Evolutionary conservation across 2,329 filamentous ascomycete species (phyloP), one percentile per base, ranked within the genome.

Genomic region (Neonectria neomacrospora): DNA sequence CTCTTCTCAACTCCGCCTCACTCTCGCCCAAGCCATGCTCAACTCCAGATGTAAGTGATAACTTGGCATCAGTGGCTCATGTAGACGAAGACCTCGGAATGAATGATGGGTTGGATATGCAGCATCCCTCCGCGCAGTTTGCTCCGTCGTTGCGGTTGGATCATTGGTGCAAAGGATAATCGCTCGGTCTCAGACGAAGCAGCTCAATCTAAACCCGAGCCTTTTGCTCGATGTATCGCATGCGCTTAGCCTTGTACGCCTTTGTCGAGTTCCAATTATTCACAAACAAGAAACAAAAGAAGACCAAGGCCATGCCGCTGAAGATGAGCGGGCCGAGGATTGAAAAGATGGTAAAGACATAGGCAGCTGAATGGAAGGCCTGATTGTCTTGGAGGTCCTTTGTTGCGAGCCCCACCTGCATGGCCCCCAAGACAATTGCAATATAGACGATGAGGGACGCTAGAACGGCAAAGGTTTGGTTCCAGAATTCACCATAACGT

Each of bases 341-440:
- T 5, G 42, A 20, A 28, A 47, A 47, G 42, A 47, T 12, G 22
- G 42, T 47, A 12, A 47, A 47, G 22, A 23, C 22, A 6, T 47
- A 47, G 20, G 42, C 42, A 26, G 42, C 42, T 5, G 20, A 23
- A n/a, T 47, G 20, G 14, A 47, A 47, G 14, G 42, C 42, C 20
- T 16, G 5, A 3, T 47, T 47, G 6, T 47, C 22, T 4, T 9
- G 2, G 7, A 47, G 42, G n/a, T 18, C 9, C 6, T 9, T 41
- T 10, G 52, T 54, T 2, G 51, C 42, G 2, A 60, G 32, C 5
- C 51, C 58, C 16, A 60, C 51, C 10, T 60, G 58, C 58, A 60
- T 51, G 5, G 58, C 51, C 8, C 42, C 39, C 8, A 60, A 34
- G 6, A 42, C 51, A 34, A 60, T 50, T 3, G 47, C 58, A 3